Evolutionary conservation across 2,329 filamentous ascomycete genomes (phyloP), one percentile per base, ranked within the genome.

Genomic region (Drechslerella coelobrocha): DNA sequence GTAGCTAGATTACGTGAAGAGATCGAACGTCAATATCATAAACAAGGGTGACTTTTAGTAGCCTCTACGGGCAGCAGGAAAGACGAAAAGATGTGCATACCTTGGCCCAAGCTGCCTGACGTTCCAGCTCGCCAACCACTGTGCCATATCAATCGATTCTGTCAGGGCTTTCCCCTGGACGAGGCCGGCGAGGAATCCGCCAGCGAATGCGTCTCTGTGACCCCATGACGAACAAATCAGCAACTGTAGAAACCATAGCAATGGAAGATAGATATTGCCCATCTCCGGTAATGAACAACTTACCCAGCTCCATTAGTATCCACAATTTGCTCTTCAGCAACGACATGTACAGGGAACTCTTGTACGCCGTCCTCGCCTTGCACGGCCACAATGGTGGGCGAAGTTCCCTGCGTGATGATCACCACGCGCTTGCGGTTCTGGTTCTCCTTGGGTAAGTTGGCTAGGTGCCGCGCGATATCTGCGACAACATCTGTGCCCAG

Each of bases 91-190:
- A 17, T 55, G 54, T 74, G 89, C 90, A 84, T 89, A 97, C 89
- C 92, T 94, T 81, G 93, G 92, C 77, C 94, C 94, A 76, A 97
- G 84, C 82, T 97, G 92, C 83, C 93, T 88, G 79, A 99, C 93
- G 84, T 92, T 94, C 77, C 96, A 84, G 78, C 89, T 89, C 53
- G 94, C 94, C 75, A 99, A 86, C 94, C 94, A 99, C 82, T 97
- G 92, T 74, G 94, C 94, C 85, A 94, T 90, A 79, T 97, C 90
- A 76, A 99, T 85, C 77, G 85, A 85, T 75, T 88, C 86, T 76
- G 89, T 88, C 54, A 99, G 84, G 60, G 86, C 79, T 83, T 94
- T 90, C 80, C 89, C 91, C 80, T 93, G 84, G 73, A 96, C 88
- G 73, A 97, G 83, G 78, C 92, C 94, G 57, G 94, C 94, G 62